Evolutionary conservation across 164 flowering plant genomes (phyloP).

Genomic region (grape (Vitis vinifera)): DNA sequence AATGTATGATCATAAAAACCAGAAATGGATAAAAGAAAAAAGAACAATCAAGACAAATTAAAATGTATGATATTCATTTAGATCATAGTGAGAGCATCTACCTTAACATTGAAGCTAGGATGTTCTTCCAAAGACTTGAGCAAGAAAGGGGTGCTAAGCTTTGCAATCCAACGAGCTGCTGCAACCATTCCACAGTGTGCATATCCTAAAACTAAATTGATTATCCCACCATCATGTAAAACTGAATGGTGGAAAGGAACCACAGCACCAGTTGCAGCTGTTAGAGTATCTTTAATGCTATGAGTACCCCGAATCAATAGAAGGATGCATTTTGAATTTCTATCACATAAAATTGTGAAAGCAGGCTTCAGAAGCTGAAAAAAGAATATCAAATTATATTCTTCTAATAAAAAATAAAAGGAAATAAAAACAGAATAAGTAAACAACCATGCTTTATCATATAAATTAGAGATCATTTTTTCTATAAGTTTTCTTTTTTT

Average conservation of each 20-base stretch:
- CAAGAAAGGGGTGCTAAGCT: conserved; percentile 72
- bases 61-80: neutral
- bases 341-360: conserved; percentile 82
- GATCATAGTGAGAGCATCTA: conserved; percentile 16
- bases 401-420: neutral
- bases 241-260: conserved; percentile 98
- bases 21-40: neutral
- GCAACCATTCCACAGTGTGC: conserved; percentile 99
- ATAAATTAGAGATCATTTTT: neutral
- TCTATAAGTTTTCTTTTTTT: too few relatives aligned
- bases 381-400: neutral
- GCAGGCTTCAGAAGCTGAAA: conserved; percentile 97
- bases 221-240: conserved; percentile 90
- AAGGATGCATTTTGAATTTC: conserved; percentile 64
- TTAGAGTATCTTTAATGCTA: conserved; percentile 92
- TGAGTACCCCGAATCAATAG: conserved; percentile 95
- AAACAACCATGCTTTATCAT: neutral
- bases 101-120: conserved; percentile 82
- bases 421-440: neutral
- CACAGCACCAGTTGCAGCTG: conserved; percentile 96
- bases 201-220: conserved; percentile 86
- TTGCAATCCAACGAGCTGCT: conserved; percentile 99
- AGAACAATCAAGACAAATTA: neutral
- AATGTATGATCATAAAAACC: conserved; percentile 1
- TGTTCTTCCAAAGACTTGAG: conserved; percentile 62